These are phyloP conservation scores for Penicillium argentinense DNA, from an alignment of 495 filamentous ascomycete genomes.

Conservation along the genomic window DNA sequence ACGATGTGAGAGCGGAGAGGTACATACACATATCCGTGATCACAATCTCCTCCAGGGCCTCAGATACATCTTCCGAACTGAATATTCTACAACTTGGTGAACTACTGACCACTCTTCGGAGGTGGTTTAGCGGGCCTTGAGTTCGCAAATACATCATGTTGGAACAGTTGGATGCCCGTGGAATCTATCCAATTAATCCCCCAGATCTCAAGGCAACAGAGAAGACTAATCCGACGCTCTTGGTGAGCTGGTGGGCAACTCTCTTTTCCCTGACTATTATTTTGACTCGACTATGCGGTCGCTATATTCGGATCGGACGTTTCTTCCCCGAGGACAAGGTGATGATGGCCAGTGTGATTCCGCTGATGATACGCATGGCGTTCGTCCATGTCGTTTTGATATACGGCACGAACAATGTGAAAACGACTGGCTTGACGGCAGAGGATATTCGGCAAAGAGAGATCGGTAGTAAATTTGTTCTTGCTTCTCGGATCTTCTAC, in stretches of 20 bases:
- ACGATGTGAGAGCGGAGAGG: too few species aligned
- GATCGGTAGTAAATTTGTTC: slow-evolving; percentile 53
- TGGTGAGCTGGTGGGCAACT: slow-evolving; percentile 95
- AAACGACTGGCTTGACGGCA: slow-evolving; percentile 38
- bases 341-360: slow-evolving; percentile 76
- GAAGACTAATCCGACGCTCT: slow-evolving; percentile 71
- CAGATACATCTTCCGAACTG: too few species aligned
- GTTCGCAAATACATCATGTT: too few species aligned
- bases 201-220: too few species aligned
- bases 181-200: slow-evolving; percentile 42
- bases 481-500: slow-evolving; percentile 56
- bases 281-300: slow-evolving; percentile 68
- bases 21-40: too few species aligned
- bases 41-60: too few species aligned
- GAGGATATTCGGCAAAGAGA: slow-evolving; percentile 42
- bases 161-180: slow-evolving; percentile 19
- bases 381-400: slow-evolving; percentile 81
- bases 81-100: too few species aligned
- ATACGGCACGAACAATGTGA: slow-evolving; percentile 83
- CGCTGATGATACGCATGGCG: slow-evolving; percentile 77
- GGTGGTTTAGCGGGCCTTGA: slow-evolving; percentile 27
- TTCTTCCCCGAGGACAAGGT: slow-evolving; percentile 86
- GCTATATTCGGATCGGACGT: slow-evolving; percentile 75
- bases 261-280: slow-evolving; percentile 80
- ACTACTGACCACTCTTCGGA: slow-evolving; percentile 34